Conservation (phyloP, 306 rosid species). For the Prunus mira region DNA sequence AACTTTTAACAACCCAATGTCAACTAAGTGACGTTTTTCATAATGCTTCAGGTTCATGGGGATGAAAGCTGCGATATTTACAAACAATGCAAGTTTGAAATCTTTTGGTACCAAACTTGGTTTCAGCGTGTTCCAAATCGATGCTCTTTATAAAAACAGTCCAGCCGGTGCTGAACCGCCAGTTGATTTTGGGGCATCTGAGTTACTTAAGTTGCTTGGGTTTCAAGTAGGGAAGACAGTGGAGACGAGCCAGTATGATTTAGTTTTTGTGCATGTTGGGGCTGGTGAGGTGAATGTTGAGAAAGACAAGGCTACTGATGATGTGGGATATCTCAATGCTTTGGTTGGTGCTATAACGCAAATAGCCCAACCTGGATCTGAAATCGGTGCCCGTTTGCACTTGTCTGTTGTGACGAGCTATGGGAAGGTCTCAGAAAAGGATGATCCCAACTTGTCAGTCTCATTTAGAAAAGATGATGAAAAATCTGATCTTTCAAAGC, state of each 20-base stretch:
- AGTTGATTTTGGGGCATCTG: constrained; percentile 35
- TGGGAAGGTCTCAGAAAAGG: constrained; percentile 50
- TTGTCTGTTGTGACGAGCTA: constrained; percentile 75
- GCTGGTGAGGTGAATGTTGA: constrained; percentile 45
- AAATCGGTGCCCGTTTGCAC: constrained; percentile 67
- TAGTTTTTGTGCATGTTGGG: constrained; percentile 73
- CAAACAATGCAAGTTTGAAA: constrained; percentile 59
- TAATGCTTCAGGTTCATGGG: constrained; percentile 81
- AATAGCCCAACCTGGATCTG: constrained; percentile 56
- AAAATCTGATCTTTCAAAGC: constrained; percentile 40
- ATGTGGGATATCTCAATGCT: constrained; percentile 53
- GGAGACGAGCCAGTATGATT: constrained; percentile 56
- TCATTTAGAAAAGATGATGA: constrained; percentile 31
- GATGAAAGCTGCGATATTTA: constrained; percentile 77
- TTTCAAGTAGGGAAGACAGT: constrained; percentile 62
- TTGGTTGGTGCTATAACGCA: constrained; percentile 62
- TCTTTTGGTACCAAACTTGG: constrained; percentile 68
- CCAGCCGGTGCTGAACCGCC: constrained; percentile 17
- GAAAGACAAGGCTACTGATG: constrained; percentile 37
- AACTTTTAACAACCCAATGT: neutral
- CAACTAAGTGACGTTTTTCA: constrained; percentile 20
- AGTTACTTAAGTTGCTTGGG: constrained; percentile 72
- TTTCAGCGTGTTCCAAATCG: constrained; percentile 36
- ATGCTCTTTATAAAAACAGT: constrained; percentile 34
- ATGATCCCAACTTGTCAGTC: constrained; percentile 48